Conservation (phyloP, 345 rosid genomes). For the Syzygium jambos region DNA sequence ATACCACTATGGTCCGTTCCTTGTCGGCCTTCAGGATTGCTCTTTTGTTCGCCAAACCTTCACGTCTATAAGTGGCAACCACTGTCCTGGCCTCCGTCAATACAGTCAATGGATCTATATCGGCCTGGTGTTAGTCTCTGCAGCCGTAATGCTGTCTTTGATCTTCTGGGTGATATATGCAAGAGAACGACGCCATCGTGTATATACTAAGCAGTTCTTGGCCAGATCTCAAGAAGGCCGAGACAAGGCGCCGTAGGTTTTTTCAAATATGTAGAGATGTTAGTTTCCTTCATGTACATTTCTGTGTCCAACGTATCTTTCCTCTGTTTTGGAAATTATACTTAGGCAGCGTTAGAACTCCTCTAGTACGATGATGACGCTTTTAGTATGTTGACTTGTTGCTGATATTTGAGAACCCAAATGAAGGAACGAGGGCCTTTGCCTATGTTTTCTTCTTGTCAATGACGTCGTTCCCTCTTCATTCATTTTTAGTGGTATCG, state of each 20-base stretch:
- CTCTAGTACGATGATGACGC: background rate
- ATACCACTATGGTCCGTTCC: constrained; percentile 73
- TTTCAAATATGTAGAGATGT: background rate
- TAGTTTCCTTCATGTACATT: background rate
- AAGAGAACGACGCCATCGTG: constrained; percentile 77
- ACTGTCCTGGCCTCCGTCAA: constrained; percentile 60
- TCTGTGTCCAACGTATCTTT: background rate
- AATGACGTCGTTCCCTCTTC: background rate
- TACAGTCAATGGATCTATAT: constrained; percentile 67
- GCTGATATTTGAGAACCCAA: background rate
- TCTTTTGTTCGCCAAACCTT: constrained; percentile 72
- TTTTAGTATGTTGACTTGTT: background rate
- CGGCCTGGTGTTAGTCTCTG: constrained; percentile 69
- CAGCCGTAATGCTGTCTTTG: constrained; percentile 80
- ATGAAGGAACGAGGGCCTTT: background rate
- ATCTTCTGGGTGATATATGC: constrained; percentile 93
- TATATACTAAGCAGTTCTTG: constrained; percentile 45
- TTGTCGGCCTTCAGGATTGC: constrained; percentile 64
- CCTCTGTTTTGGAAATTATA: background rate
- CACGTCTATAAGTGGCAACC: constrained; percentile 28
- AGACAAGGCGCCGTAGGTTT: background rate
- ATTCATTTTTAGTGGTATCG: background rate
- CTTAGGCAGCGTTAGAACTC: background rate
- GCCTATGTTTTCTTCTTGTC: background rate
- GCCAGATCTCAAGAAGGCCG: background rate